phyloP scores from a whole-genome alignment of 441 rosid genomes.

The Arabidopsis lyrata region DNA sequence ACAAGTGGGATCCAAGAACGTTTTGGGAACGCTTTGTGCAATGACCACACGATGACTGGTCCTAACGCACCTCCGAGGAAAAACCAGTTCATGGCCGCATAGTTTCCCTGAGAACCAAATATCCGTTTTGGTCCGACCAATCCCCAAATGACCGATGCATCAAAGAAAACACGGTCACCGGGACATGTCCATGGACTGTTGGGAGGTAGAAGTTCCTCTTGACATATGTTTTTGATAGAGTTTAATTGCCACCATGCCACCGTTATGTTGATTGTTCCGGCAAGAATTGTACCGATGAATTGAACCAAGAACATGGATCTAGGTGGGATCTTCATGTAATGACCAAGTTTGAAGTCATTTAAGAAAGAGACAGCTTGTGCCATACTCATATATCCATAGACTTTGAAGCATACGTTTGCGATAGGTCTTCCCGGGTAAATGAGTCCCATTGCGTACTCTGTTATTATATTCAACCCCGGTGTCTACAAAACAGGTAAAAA shows the following conservation, averaged over 20 bases:
- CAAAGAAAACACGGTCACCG: conserved; percentile 78
- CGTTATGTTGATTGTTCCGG: conserved; percentile 79
- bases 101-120: conserved; percentile 78
- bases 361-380: conserved; percentile 87
- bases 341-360: conserved; percentile 87
- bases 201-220: conserved; percentile 66
- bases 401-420: conserved; percentile 91
- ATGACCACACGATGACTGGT: conserved; percentile 69
- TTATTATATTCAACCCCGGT: conserved; percentile 84
- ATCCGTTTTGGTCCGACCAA: conserved; percentile 79
- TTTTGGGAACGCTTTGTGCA: conserved; percentile 74
- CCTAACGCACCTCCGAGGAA: conserved; percentile 84
- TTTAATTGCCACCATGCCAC: conserved; percentile 88
- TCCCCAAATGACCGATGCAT: conserved; percentile 92
- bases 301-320: conserved; percentile 92
- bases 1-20: conserved; percentile 81
- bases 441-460: conserved; percentile 86
- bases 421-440: conserved; percentile 87
- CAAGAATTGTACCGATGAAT: conserved; percentile 83
- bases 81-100: conserved; percentile 79
- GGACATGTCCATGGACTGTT: conserved; percentile 96
- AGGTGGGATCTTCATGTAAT: conserved; percentile 97
- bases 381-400: conserved; percentile 85
- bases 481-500: conserved; percentile 49
- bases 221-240: conserved; percentile 75